Conservation (phyloP, 164 flowering plant genomes). For the Vitis rupestris region DNA sequence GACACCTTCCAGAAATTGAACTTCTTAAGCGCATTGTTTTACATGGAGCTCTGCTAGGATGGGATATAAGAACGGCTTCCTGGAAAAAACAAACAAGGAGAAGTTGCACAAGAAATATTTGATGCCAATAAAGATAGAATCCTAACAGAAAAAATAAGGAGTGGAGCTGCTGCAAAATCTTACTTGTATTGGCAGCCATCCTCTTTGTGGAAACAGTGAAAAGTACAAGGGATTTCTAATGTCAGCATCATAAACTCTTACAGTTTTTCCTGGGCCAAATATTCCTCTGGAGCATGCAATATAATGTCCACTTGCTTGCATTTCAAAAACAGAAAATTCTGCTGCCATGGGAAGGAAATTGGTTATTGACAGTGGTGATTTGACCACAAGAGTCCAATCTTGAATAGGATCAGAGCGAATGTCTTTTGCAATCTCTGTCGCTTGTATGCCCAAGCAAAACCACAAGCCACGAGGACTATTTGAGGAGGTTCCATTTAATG, state of each 20-base stretch:
- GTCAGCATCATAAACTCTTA: conserved; percentile 65
- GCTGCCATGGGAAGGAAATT: conserved; percentile 78
- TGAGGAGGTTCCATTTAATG: conserved; percentile 62
- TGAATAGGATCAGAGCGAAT: conserved; percentile 74
- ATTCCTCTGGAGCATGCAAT: conserved; percentile 62
- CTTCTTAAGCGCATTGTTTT: conserved; percentile 75
- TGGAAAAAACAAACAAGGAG: conserved; percentile 21
- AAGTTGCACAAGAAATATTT: neutral
- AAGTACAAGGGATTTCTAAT: conserved; percentile 66
- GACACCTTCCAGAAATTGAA: conserved; percentile 80
- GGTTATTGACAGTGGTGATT: conserved; percentile 67
- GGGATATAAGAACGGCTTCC: conserved; percentile 89
- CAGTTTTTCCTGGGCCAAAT: conserved; percentile 63
- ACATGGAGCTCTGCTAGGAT: conserved; percentile 61
- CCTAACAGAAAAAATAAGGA: neutral
- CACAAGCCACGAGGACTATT: conserved; percentile 46
- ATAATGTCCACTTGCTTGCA: conserved; percentile 65
- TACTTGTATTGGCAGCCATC: conserved; percentile 89
- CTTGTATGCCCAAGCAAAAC: conserved; percentile 74
- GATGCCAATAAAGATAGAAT: neutral
- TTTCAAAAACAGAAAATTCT: conserved; percentile 77
- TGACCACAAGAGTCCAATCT: conserved; percentile 80
- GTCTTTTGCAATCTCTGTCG: conserved; percentile 84
- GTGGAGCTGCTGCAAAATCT: conserved; percentile 11
- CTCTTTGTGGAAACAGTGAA: conserved; percentile 84